A percentile compares a stretch with the other conserved stretches of the same genome.
These are phyloP conservation scores for Corylus avellana DNA, from an alignment of 306 rosid genomes.

Conservation along the genomic window DNA sequence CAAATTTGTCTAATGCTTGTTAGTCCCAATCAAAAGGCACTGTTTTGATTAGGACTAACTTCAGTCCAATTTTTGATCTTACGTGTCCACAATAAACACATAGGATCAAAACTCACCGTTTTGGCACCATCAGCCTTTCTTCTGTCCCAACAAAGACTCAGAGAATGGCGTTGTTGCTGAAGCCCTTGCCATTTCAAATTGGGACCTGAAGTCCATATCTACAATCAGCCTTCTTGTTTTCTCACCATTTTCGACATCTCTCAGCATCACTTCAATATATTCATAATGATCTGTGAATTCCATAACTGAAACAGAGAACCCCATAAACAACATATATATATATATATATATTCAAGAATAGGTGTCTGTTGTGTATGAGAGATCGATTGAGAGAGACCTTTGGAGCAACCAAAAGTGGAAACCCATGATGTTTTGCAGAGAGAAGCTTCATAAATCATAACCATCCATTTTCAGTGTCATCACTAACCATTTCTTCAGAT, in stretches of 20 bases:
- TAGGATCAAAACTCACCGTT: no score
- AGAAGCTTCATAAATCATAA: conserved; percentile 33
- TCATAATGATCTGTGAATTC: conserved; percentile 41
- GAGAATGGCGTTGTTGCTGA: conserved; percentile 37
- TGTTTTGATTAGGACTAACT: no score
- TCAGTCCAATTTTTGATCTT: no score
- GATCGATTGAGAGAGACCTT: not conserved
- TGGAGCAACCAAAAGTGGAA: conserved; percentile 7
- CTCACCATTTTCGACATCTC: conserved; percentile 1
- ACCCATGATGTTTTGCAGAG: conserved; percentile 48
- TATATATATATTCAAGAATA: not conserved
- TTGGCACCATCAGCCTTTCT: conserved; percentile 23
- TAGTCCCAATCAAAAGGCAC: no score
- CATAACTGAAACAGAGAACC: not conserved
- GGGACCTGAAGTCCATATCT: conserved; percentile 54
- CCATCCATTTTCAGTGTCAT: conserved; percentile 42
- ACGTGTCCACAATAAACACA: no score
- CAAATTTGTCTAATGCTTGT: no score
- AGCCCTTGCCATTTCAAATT: conserved; percentile 56
- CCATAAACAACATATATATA: not conserved
- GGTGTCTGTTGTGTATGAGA: no score
- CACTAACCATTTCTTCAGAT: conserved; percentile 36
- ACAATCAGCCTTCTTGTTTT: conserved; percentile 43
- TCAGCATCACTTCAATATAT: conserved; percentile 46
- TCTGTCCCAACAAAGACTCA: conserved; percentile 52